phyloP scores from a whole-genome alignment of 192 early-diverging fungal species.

The Entomortierella beljakovae region DNA sequence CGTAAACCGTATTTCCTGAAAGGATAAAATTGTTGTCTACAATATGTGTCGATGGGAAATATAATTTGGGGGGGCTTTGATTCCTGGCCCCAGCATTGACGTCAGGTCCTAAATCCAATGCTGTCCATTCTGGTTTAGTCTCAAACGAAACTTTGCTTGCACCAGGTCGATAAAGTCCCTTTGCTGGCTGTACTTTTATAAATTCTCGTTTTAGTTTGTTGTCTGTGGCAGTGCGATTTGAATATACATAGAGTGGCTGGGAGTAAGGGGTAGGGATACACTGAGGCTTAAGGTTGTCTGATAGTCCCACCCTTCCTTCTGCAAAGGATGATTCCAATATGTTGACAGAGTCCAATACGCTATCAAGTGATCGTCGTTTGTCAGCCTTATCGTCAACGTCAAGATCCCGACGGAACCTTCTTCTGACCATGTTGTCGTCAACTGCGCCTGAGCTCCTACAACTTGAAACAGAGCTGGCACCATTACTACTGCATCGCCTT shows the following conservation, averaged over 20 bases:
- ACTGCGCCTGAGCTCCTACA: slow-evolving; percentile 5
- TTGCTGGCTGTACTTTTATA: slow-evolving; percentile 22
- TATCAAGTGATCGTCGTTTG: slow-evolving; percentile 25
- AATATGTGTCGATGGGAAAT: slow-evolving; percentile 26
- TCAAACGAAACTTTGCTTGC: neutral
- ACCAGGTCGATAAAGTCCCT: neutral
- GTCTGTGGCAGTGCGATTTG: slow-evolving; percentile 5
- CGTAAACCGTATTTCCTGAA: slow-evolving; percentile 16
- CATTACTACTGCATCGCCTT: slow-evolving; percentile 6
- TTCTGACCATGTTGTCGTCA: neutral
- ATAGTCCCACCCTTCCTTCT: neutral
- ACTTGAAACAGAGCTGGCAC: slow-evolving; percentile 5
- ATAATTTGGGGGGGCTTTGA: slow-evolving; percentile 26
- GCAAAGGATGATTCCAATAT: neutral
- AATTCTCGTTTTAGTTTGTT: slow-evolving; percentile 25
- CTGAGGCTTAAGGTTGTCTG: neutral
- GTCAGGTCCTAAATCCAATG: slow-evolving; percentile 11
- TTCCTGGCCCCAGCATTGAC: slow-evolving; percentile 9
- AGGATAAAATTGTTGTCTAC: slow-evolving; percentile 33
- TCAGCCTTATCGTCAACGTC: slow-evolving; percentile 19
- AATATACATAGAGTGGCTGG: slow-evolving; percentile 22
- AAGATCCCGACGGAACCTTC: neutral
- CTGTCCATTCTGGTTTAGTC: slow-evolving; percentile 38
- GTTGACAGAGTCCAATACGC: slow-evolving; percentile 1
- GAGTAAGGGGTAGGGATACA: neutral